These are phyloP conservation scores for Pichia sp. DNA, from an alignment of 1,139 yeast genomes.

Conservation along the genomic window DNA sequence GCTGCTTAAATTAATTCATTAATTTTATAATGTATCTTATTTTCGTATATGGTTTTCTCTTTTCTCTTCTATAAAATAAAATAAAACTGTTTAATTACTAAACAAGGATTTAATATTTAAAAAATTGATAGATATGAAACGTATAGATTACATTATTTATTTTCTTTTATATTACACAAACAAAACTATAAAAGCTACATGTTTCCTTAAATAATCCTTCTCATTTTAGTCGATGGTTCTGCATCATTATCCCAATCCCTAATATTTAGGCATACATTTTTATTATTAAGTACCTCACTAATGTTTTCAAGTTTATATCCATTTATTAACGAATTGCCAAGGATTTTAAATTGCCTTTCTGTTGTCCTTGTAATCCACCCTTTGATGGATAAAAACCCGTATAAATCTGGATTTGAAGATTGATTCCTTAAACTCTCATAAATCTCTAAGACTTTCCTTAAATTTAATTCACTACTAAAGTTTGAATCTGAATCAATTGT, in stretches of 20 bases:
- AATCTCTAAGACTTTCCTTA: constrained; percentile 33
- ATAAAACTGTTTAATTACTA: constrained; percentile 8
- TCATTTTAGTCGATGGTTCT: background rate
- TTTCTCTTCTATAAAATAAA: constrained; percentile 14
- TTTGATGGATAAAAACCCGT: constrained; percentile 8
- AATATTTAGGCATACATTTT: background rate
- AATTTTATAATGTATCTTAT: background rate
- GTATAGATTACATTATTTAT: background rate
- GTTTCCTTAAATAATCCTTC: background rate
- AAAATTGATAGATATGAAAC: no score
- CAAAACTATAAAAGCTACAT: background rate
- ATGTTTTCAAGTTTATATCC: constrained; percentile 10
- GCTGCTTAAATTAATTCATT: constrained; percentile 32
- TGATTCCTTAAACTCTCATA: constrained; percentile 29
- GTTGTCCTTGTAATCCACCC: constrained; percentile 6
- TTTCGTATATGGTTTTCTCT: constrained; percentile 10
- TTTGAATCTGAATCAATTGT: constrained; percentile 38
- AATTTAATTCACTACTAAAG: constrained; percentile 30
- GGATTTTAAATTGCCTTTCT: constrained; percentile 2
- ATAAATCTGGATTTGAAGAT: constrained; percentile 11
- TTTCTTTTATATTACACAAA: background rate
- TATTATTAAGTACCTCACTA: background rate
- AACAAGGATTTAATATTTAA: constrained; percentile 4
- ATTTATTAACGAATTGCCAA: background rate
- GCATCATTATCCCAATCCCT: background rate